Conservation (phyloP, 257 asterid species). For the Thymus quinquecostatus region DNA sequence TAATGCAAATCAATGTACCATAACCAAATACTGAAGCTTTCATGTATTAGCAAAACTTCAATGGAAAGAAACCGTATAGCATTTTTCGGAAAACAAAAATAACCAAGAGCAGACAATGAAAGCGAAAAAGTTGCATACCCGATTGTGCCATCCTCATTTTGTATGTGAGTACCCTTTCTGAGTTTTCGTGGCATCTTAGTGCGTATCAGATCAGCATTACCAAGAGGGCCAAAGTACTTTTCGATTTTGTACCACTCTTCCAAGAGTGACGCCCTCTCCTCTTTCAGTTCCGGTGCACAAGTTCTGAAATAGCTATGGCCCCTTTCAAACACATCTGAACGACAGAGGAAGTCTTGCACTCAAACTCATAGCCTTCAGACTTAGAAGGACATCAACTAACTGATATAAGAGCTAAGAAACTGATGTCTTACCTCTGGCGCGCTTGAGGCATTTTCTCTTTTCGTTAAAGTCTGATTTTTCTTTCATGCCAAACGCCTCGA, state of each 20-base stretch:
- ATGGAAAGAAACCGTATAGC: background rate
- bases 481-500: constrained; percentile 73
- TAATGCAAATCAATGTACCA: too few species aligned
- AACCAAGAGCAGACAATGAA: background rate
- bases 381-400: background rate
- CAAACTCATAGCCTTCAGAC: background rate
- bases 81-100: background rate
- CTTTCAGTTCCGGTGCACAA: constrained; percentile 77
- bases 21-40: too few species aligned
- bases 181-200: constrained; percentile 79
- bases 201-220: constrained; percentile 70
- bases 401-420: background rate
- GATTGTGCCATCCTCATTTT: constrained; percentile 64
- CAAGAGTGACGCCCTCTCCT: constrained; percentile 87
- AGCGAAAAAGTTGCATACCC: constrained; percentile 41
- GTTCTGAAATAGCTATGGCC: constrained; percentile 68
- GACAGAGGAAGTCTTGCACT: constrained; percentile 16
- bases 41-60: background rate
- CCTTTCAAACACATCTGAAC: constrained; percentile 75
- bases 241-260: constrained; percentile 86
- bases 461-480: constrained; percentile 50
- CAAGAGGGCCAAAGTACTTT: constrained; percentile 72
- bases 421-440: constrained; percentile 67
- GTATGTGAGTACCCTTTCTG: constrained; percentile 75
- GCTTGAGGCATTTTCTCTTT: constrained; percentile 61